phyloP scores from a whole-genome alignment of 2,329 filamentous ascomycete genomes.

The Hypoxylon sp. region DNA sequence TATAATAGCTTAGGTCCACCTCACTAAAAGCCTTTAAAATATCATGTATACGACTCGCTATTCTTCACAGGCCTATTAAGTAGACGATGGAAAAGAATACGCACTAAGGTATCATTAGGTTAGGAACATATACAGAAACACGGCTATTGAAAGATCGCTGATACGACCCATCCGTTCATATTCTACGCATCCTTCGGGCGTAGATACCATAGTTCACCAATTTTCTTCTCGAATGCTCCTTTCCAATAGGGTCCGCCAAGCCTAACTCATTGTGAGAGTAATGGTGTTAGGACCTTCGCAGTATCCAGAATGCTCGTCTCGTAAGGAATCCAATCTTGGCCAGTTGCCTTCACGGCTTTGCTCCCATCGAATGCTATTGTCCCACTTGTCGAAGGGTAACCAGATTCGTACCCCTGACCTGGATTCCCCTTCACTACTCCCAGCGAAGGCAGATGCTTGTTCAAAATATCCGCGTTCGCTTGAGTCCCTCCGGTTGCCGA shows the following conservation, averaged over 20 bases:
- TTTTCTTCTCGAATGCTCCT: background rate
- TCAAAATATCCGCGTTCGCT: slow-evolving; percentile 50
- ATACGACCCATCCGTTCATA: background rate
- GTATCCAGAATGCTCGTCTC: slow-evolving; percentile 50
- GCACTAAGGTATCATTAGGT: background rate
- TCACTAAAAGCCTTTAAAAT: background rate
- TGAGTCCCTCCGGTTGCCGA: slow-evolving; percentile 46
- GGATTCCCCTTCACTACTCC: slow-evolving; percentile 40
- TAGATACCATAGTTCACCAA: background rate
- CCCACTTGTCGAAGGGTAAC: slow-evolving; percentile 39
- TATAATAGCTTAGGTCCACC: background rate
- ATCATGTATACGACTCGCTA: background rate
- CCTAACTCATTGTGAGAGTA: slow-evolving; percentile 28
- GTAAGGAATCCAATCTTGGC: slow-evolving; percentile 54
- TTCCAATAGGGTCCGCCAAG: background rate
- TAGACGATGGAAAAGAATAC: background rate
- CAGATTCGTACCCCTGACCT: slow-evolving; percentile 46
- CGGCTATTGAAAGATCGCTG: background rate
- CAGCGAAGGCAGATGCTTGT: slow-evolving; percentile 42
- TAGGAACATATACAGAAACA: background rate
- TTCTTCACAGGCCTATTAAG: background rate
- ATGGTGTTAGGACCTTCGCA: slow-evolving; percentile 42
- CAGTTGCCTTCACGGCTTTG: slow-evolving; percentile 52
- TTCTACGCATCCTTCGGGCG: background rate
- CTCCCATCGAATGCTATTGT: slow-evolving; percentile 47